Evolutionary conservation across 306 rosid species (phyloP).

Genomic region (Cucumis hystrix): DNA sequence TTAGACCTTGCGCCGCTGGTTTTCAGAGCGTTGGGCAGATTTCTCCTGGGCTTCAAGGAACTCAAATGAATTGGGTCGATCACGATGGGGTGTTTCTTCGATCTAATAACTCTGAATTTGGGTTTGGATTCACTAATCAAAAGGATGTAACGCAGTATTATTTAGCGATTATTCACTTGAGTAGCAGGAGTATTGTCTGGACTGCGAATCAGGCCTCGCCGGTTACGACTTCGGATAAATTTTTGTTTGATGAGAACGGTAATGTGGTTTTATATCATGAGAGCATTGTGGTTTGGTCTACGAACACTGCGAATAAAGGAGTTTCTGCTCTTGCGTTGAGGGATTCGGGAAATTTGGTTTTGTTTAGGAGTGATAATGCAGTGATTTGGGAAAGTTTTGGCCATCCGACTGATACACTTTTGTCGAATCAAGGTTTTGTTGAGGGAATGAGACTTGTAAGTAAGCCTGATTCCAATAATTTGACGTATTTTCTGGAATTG

Average conservation of each 20-base stretch:
- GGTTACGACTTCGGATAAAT: slow-evolving; percentile 46
- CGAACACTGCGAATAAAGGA: slow-evolving; percentile 29
- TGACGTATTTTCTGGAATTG: slow-evolving; percentile 56
- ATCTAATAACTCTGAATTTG: slow-evolving; percentile 33
- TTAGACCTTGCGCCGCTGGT: slow-evolving; percentile 28
- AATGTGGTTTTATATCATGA: slow-evolving; percentile 36
- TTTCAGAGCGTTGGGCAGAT: slow-evolving; percentile 21
- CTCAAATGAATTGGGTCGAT: slow-evolving; percentile 68
- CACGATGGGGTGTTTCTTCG: slow-evolving; percentile 43
- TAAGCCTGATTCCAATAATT: slow-evolving; percentile 29
- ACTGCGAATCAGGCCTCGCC: slow-evolving; percentile 53
- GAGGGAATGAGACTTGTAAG: slow-evolving; percentile 67
- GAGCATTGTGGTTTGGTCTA: slow-evolving; percentile 44
- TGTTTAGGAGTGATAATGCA: slow-evolving; percentile 28
- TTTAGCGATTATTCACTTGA: slow-evolving; percentile 27
- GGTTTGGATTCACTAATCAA: slow-evolving; percentile 36
- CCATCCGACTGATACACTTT: slow-evolving; percentile 70
- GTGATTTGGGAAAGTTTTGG: slow-evolving; percentile 73
- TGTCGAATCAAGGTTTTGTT: slow-evolving; percentile 41
- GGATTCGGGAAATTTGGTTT: slow-evolving; percentile 59
- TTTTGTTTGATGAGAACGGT: slow-evolving; percentile 52
- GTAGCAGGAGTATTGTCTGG: slow-evolving; percentile 31
- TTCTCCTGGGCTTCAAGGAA: slow-evolving; percentile 29
- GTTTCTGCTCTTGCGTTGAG: slow-evolving; percentile 46
- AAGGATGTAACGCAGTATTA: slow-evolving; percentile 36